Percentiles rank a stretch among this genome's conserved stretches.
Conservation (phyloP, 352 stramenopile genomes). For the Globisporangium polare region DNA sequence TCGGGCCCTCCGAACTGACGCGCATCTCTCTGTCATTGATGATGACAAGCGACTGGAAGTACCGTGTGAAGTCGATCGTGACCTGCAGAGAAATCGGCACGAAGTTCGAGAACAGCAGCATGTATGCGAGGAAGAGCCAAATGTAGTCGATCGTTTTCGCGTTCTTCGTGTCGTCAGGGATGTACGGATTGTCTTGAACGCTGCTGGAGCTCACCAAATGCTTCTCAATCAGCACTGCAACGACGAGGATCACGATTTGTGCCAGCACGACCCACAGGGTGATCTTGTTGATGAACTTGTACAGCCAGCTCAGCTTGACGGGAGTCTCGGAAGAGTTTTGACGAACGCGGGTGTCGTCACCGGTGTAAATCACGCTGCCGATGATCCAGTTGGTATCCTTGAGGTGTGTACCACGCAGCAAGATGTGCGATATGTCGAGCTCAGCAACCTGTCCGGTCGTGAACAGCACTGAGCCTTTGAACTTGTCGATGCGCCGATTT, state of each 20-base stretch:
- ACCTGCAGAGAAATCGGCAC: conserved; percentile 93
- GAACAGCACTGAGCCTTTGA: conserved; percentile 62
- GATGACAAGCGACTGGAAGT: conserved; percentile 79
- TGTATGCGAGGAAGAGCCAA: conserved; percentile 78
- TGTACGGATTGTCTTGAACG: conserved; percentile 38
- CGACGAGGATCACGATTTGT: conserved; percentile 49
- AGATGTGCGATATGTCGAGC: conserved; percentile 64
- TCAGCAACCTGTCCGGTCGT: conserved; percentile 18
- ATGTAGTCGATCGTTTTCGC: conserved; percentile 33
- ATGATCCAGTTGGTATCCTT: conserved; percentile 71
- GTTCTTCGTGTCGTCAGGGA: conserved; percentile 33
- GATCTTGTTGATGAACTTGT: conserved; percentile 78
- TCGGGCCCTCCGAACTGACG: conserved; percentile 16
- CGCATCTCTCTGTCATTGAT: conserved; percentile 64
- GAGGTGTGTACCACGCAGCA: conserved; percentile 67
- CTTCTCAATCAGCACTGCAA: conserved; percentile 47
- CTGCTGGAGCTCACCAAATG: conserved; percentile 23
- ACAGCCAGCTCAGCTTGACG: conserved; percentile 71
- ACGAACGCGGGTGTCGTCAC: conserved; percentile 83
- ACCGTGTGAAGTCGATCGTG: conserved; percentile 79
- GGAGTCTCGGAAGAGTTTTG: conserved; percentile 74
- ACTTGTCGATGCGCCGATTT: conserved; percentile 71
- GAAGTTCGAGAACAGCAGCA: conserved; percentile 90
- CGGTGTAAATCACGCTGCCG: conserved; percentile 84
- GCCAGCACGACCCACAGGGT: conserved; percentile 75